A percentile compares a stretch with the other conserved stretches of the same genome.
Evolutionary conservation across 345 rosid species (phyloP).

Genomic region (Brassica nigra): DNA sequence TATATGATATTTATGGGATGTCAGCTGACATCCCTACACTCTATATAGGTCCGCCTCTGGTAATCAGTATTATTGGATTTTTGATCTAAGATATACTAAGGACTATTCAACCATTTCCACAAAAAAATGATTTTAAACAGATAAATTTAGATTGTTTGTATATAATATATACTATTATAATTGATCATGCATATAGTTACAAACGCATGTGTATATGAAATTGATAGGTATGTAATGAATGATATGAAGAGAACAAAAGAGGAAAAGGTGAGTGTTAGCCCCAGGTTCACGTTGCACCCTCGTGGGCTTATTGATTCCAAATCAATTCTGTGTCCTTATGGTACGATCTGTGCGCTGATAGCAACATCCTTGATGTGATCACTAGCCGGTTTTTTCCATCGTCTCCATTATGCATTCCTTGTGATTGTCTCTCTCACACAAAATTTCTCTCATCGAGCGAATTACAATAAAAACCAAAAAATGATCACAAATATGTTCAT

Average conservation of each 20-base stretch:
- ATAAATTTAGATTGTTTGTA: neutral
- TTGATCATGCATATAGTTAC: neutral
- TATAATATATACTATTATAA: neutral
- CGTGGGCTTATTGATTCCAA: constrained; percentile 40
- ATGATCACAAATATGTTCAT: neutral
- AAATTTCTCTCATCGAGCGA: neutral
- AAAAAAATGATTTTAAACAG: neutral
- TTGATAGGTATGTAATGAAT: constrained; percentile 22
- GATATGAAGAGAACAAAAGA: constrained; percentile 22
- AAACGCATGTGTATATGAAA: constrained; percentile 10
- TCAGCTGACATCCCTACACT: too few species aligned
- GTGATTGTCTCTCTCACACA: neutral
- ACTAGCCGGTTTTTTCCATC: constrained; percentile 23
- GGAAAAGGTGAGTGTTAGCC: constrained; percentile 34
- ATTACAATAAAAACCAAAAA: neutral
- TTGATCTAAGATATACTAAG: neutral
- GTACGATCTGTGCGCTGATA: constrained; percentile 40
- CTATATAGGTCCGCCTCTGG: too few species aligned
- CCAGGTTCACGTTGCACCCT: constrained; percentile 41
- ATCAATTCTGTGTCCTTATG: constrained; percentile 34
- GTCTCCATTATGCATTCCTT: constrained; percentile 24
- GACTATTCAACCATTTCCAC: neutral
- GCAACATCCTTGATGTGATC: constrained; percentile 33
- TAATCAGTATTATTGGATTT: neutral
- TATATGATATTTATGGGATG: too few species aligned